Base-by-base conservation (phyloP, 2,329 filamentous ascomycete genomes). In the Calonectria multiphialidica region DNA sequence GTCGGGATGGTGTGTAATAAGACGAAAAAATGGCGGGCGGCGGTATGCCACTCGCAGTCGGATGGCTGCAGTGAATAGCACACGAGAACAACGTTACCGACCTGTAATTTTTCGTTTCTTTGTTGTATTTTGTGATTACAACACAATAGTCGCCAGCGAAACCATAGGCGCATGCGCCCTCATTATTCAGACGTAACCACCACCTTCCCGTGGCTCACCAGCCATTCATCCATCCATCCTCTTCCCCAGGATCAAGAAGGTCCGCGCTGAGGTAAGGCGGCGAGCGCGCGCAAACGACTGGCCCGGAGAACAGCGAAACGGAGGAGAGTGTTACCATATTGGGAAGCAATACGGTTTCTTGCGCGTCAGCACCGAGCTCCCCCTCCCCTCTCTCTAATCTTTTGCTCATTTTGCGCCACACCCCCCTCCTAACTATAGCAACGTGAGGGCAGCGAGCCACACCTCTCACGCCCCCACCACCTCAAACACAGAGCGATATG, bases 201-300 rank as follows among this genome's bases (percentile, higher is more conserved):
- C 21, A n/a, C n/a, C n/a, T n/a, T 30, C 5, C 33, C 13, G 62
- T 42, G 28, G 61, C 33, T 28, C 40, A 8, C 35, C 62, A 47
- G 35, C 62, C 62, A 64, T 37, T 28, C 62, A 65, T 21, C 21
- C 61, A 35, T 28, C 45, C 45, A 6, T n/a, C 15, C 49, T 35
- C 16, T 57, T 25, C 49, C 66, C 55, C 45, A 62, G 47, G 53
- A 28, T 45, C 42, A 61, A 44, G 42, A 21, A 62, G 66, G 53
- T n/a, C 65, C 18, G 44, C 5, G 67, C 67, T 69, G 67, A 69
- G 45, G 67, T 69, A 69, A 69, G 67, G 61, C 67, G 67, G 15
- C 21, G 25, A 13, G 25, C 47, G 53, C 55, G 23, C 33, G 21
- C 25, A 30, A 28, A 25, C 30, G 30, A 61, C 23, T 35, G 53